Evolutionary conservation across 164 flowering plant genomes (phyloP).

Genomic region (Malania oleifera): DNA sequence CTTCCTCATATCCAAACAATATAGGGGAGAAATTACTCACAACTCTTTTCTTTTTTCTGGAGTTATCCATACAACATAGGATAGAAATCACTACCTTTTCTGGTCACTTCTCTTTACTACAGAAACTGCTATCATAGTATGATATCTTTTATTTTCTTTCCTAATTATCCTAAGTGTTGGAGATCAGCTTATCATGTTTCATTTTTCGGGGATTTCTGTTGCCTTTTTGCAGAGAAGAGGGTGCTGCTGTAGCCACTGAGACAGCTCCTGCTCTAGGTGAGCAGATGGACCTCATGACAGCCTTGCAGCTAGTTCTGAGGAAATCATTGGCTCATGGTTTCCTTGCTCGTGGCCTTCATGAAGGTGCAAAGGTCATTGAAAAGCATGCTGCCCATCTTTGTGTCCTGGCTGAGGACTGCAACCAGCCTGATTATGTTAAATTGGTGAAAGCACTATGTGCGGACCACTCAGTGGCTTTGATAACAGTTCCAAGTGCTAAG

Average conservation of each 20-base stretch:
- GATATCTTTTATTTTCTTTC: too few species aligned
- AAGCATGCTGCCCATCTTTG: neutral
- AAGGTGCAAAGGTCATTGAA: slow-evolving; percentile 5
- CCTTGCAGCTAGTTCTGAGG: slow-evolving; percentile 6
- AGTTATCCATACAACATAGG: too few species aligned
- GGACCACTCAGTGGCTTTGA: neutral
- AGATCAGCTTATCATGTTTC: too few species aligned
- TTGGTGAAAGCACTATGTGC: slow-evolving; percentile 5
- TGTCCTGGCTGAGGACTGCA: slow-evolving; percentile 4
- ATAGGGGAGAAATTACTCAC: too few species aligned
- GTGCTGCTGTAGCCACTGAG: neutral
- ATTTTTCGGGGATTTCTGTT: too few species aligned
- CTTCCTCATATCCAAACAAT: too few species aligned
- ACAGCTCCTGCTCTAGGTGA: neutral
- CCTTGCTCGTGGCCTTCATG: slow-evolving; percentile 2
- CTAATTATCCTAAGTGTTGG: too few species aligned
- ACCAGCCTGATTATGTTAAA: slow-evolving; percentile 7
- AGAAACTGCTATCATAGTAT: too few species aligned
- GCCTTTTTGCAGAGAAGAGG: neutral
- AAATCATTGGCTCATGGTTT: slow-evolving; percentile 4
- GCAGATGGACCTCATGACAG: neutral
- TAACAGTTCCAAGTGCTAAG: slow-evolving; percentile 6
- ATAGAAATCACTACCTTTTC: too few species aligned
- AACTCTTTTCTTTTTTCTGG: too few species aligned
- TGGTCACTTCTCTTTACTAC: too few species aligned